Evolutionary conservation across 2,329 filamentous ascomycete species (phyloP), one percentile per base, ranked within the genome.

Genomic region (Helotiales sp.): DNA sequence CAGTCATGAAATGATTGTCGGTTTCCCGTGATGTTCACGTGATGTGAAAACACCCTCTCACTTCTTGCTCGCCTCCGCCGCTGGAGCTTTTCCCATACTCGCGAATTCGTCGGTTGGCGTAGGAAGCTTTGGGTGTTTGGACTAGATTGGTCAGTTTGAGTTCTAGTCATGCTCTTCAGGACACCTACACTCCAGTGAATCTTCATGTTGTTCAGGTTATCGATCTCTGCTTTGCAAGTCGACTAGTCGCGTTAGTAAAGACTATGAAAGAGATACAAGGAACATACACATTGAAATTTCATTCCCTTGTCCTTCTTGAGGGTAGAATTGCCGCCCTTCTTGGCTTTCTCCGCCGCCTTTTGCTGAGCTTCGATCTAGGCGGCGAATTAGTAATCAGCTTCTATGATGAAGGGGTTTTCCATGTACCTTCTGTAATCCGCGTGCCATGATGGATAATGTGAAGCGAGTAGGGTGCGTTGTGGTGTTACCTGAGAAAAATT

Each of bases 241-340:
- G 59, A 62, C 59, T 62, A 34, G 2, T 1, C 13, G n/a, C n/a
- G 22, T 61, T 11, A 61, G 45, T 34, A 26, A 49, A 28, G 13
- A 11, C 24, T 24, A n/a, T n/a, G 10, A 20, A 4, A 15, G 37
- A n/a, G 37, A 30, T 6, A 32, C 1, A 28, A 3, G 6, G 11
- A 47, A 15, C 59, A 6, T 50, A 61, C 59, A 30, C 59, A 62
- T 62, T 62, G 59, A 17, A 50, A 62, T 15, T 40, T 62, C 59
- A 62, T 62, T 34, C 59, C 59, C 59, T 62, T 62, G 59, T 62
- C 59, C 32, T 62, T 62, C 59, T 62, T 62, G 28, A 62, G 59
- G 20, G 15, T 62, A 13, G 59, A 62, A 37, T 62, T 62, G 11
- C 59, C 59, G 28, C 59, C 59, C 32, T 62, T 62, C 45, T 62